phyloP scores from a whole-genome alignment of 257 asterid genomes.

The Echium plantagineum region DNA sequence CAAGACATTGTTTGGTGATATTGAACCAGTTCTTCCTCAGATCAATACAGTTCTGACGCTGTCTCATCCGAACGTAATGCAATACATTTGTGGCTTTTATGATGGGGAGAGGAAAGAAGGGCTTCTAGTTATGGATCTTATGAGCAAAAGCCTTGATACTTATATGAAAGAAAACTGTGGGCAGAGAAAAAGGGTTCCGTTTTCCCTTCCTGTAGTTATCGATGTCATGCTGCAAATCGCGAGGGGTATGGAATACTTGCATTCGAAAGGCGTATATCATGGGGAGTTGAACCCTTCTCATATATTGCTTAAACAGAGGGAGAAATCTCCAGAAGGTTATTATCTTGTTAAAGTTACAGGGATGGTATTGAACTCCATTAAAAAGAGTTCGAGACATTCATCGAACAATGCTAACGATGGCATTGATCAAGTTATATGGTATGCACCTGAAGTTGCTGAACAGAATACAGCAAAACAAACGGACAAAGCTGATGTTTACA shows the following conservation, averaged over 20 bases:
- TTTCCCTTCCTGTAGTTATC: slow-evolving; percentile 51
- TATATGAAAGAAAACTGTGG: slow-evolving; percentile 49
- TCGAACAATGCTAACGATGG: slow-evolving; percentile 11
- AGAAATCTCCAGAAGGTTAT: slow-evolving; percentile 33
- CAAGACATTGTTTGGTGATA: slow-evolving; percentile 56
- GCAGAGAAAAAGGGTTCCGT: slow-evolving; percentile 44
- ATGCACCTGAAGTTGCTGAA: slow-evolving; percentile 80
- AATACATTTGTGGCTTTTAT: slow-evolving; percentile 50
- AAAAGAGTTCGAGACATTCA: slow-evolving; percentile 18
- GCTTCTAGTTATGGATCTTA: slow-evolving; percentile 72
- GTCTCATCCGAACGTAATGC: slow-evolving; percentile 74
- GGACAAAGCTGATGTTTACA: slow-evolving; percentile 77
- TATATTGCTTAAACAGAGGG: slow-evolving; percentile 52
- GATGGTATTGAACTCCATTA: slow-evolving; percentile 36
- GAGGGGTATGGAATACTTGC: slow-evolving; percentile 81
- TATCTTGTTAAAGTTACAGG: slow-evolving; percentile 59
- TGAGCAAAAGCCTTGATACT: slow-evolving; percentile 51
- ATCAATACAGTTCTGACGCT: slow-evolving; percentile 39
- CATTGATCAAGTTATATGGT: slow-evolving; percentile 52
- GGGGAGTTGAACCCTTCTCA: slow-evolving; percentile 71
- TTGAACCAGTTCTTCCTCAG: slow-evolving; percentile 37
- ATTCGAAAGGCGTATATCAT: slow-evolving; percentile 52
- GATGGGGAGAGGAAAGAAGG: slow-evolving; percentile 81
- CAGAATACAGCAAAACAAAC: slow-evolving; percentile 31
- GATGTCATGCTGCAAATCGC: slow-evolving; percentile 86